Evolutionary conservation across 352 stramenopile species (phyloP), one percentile per base, ranked within the genome.

Genomic region (Albugo laibachii): DNA sequence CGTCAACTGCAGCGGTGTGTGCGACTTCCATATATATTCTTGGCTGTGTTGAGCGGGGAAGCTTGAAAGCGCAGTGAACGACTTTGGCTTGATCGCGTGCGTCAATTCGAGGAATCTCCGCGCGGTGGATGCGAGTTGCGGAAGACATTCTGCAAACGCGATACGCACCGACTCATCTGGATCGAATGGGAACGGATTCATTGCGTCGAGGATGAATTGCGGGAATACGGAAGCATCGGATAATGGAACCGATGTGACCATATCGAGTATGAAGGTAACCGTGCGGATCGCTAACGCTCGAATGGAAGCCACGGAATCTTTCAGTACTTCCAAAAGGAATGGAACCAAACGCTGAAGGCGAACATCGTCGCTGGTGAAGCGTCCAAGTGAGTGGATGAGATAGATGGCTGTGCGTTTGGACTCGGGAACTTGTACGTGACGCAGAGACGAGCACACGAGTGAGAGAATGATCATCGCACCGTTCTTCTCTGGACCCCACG

Each of bases 211-310:
- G 18, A 99, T 87, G 59, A 98, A 99, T 62, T 96, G 78, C 0
- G 92, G 87, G 49, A 99, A 98, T 1, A 99, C 80, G 31, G 91
- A 88, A 0, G 92, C 83, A 54, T 98, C 94, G 1, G 92, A 97
- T 10, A 95, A 70, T 5, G 89, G 85, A 51, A 98, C 94, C 0
- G 57, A 78, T 47, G 86, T 78, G n/a, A 98, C 73, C 15, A 89
- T 56, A 21, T 70, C 81, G 34, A 97, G 54, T 27, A 97, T 65
- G 14, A 78, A 83, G 6, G 87, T 89, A 8, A 98, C 61, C 0
- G 83, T 91, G 20, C 87, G 73, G 11, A 98, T 72, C 10, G 84
- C 75, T 6, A 89, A 71, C 10, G 89, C 80, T 15, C 93, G 67
- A 11, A 99, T 88, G 6, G 83, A 77, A 4, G 80, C 77, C 55